A percentile compares a stretch with the other conserved stretches of the same genome.
Conservation (phyloP, 2,329 filamentous ascomycete species). For the Venturia carpophila region DNA sequence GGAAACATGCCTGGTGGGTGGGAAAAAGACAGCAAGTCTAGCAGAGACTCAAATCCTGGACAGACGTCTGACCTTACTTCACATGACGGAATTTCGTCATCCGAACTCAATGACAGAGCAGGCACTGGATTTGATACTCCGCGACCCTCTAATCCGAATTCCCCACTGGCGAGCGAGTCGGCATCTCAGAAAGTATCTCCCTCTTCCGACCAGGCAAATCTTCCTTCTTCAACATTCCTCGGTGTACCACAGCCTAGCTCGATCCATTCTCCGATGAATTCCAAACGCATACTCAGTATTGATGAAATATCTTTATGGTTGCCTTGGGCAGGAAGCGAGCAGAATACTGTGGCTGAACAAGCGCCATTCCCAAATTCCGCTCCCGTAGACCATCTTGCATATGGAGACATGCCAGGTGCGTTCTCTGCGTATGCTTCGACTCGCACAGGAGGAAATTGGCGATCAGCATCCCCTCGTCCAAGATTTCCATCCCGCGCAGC, state of each 20-base stretch:
- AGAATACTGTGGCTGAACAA: not conserved
- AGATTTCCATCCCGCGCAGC: not conserved
- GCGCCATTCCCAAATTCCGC: too few relatives aligned
- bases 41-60: conserved; percentile 4
- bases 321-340: conserved; percentile 14
- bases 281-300: conserved; percentile 13
- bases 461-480: not conserved
- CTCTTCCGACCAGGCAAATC: not conserved
- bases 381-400: not conserved
- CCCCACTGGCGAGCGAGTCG: not conserved
- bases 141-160: conserved; percentile 12
- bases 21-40: conserved; percentile 13
- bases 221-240: not conserved
- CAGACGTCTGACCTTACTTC: not conserved
- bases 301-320: conserved; percentile 17
- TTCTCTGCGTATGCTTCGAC: conserved; percentile 11
- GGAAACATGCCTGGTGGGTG: conserved; percentile 19
- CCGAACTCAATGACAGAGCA: not conserved
- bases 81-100: not conserved
- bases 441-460: not conserved
- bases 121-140: conserved; percentile 15
- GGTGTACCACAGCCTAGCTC: not conserved
- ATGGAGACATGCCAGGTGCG: conserved; percentile 17
- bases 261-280: not conserved
- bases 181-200: conserved; percentile 2